Evolutionary conservation across 2,329 filamentous ascomycete genomes (phyloP), one percentile per base, ranked within the genome.

Genomic region (Dichotomopilus funicola): DNA sequence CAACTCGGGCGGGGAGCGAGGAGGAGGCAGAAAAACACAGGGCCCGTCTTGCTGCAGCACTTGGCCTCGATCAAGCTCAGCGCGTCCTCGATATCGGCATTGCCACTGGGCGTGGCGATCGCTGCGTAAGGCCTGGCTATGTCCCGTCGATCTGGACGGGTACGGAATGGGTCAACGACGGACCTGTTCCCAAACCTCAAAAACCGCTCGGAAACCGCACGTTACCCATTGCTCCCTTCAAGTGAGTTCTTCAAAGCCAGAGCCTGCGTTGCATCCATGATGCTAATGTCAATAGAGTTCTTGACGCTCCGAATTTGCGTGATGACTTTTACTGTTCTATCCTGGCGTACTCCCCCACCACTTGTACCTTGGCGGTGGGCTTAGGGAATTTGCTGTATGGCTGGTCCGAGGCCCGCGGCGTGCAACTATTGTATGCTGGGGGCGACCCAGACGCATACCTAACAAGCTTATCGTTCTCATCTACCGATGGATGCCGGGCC

Each of bases 301-400:
- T 99, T 5, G 90, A 96, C 72, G 92, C 92, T 7, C 91, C 91
- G 2, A 82, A 84, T 51, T 76, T 97, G n/a, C 84, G 90, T 55
- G 91, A 97, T 65, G 92, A 99, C 70, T 99, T 91, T 69, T 99
- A 99, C 69, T 96, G 91, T 72, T 94, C 91, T 0, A 79, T 91
- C 2, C 78, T 99, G 53, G 90, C 94, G 8, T 97, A 96, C 69
- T 95, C 87, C 0, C 71, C 79, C 42, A 87, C 82, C 6, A 81
- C 83, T 50, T 81, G 87, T 52, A 88, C 86, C 11, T 78, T 99
- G 12, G 92, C 90, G 13, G 89, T 97, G 13, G 92, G 89, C 0
- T 77, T 97, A 11, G 86, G 86, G 0, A 83, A 86, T 53, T 77
- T 85, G 38, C 80, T 99, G 4, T 96, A 95, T 68, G 81, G 89